phyloP scores from a whole-genome alignment of 2,329 filamentous ascomycete genomes.

The Eutypella sp. region DNA sequence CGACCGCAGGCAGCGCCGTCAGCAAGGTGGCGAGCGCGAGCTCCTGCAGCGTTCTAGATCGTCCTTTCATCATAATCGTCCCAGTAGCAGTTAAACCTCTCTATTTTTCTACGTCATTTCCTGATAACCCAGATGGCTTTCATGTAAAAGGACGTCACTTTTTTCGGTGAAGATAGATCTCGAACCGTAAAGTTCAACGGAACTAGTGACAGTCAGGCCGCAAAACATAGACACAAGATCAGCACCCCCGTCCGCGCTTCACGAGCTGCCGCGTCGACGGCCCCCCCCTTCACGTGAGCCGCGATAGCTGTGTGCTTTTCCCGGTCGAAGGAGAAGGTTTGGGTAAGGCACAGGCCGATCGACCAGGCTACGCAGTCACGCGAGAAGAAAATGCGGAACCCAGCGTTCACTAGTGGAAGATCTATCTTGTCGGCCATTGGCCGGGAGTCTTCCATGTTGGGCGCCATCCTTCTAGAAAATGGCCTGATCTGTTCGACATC shows the following conservation, averaged over 20 bases:
- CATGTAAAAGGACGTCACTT: neutral
- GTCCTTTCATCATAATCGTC: neutral
- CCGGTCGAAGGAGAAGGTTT: neutral
- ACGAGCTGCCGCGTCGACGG: neutral
- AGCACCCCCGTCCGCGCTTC: neutral
- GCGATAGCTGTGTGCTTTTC: neutral
- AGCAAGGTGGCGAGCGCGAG: neutral
- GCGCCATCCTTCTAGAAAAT: neutral
- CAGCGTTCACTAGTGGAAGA: neutral
- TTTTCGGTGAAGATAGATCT: neutral
- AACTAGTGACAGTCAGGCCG: neutral
- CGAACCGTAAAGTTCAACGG: neutral
- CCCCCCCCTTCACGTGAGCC: neutral
- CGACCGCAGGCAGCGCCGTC: neutral
- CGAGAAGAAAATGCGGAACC: neutral
- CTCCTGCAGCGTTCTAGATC: neutral
- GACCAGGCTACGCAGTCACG: neutral
- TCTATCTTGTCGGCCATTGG: neutral
- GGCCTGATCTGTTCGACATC: neutral
- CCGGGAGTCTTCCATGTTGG: neutral
- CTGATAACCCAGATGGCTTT: neutral
- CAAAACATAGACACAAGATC: neutral
- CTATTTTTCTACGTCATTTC: neutral
- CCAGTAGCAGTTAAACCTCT: neutral
- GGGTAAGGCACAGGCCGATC: neutral